Conservation (phyloP, 345 rosid genomes). For the Lumnitzera littorea region DNA sequence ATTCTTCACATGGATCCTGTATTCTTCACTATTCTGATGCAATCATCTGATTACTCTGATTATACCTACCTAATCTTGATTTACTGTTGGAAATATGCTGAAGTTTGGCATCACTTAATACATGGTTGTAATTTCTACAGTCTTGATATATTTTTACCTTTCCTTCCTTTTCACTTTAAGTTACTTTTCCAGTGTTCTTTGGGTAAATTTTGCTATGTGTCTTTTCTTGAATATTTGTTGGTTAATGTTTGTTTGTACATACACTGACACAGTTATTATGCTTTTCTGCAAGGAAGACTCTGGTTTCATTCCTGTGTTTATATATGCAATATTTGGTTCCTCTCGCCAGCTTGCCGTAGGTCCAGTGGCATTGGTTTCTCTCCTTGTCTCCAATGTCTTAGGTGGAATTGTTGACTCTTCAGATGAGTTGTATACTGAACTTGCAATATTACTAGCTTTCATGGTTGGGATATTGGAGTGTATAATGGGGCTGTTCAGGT, state of each 20-base stretch:
- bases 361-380: constrained; percentile 98
- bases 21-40: no score
- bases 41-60: no score
- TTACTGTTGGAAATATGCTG: no score
- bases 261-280: constrained; percentile 3
- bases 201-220: no score
- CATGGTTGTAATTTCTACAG: no score
- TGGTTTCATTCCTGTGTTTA: constrained; percentile 88
- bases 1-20: no score
- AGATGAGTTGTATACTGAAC: constrained; percentile 71
- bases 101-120: no score
- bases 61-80: no score
- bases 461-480: constrained; percentile 94
- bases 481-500: constrained; percentile 95
- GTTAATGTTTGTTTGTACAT: neutral
- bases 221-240: no score
- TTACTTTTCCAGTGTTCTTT: no score
- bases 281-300: constrained; percentile 52
- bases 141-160: no score
- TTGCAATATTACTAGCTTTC: constrained; percentile 82
- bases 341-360: constrained; percentile 99
- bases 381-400: constrained; percentile 87
- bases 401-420: constrained; percentile 59
- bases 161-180: no score
- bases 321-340: constrained; percentile 83